Evolutionary conservation across 108 stramenopile genomes (phyloP).

Genomic region (Skeletonema tropicum): DNA sequence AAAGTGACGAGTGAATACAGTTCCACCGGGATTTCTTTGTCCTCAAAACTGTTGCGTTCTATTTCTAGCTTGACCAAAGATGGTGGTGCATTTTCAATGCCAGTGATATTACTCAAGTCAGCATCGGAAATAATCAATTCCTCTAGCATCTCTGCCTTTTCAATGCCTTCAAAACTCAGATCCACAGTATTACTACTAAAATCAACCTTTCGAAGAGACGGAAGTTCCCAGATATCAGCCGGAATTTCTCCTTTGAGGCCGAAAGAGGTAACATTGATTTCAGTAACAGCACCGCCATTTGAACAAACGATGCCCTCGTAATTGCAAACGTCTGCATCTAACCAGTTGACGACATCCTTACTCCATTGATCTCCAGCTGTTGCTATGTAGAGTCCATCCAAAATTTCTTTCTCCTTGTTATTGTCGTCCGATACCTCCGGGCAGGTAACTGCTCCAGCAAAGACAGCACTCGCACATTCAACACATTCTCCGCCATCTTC

Average conservation of each 20-base stretch:
- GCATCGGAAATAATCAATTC: constrained; percentile 62
- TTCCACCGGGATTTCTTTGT: constrained; percentile 64
- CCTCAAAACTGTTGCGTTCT: constrained; percentile 57
- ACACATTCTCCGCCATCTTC: constrained; percentile 39
- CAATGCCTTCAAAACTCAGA: constrained; percentile 66
- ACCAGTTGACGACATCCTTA: constrained; percentile 57
- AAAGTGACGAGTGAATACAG: constrained; percentile 51
- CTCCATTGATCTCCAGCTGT: constrained; percentile 68
- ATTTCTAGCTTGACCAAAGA: constrained; percentile 56
- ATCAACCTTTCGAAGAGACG: constrained; percentile 60
- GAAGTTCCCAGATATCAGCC: constrained; percentile 64
- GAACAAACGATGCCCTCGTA: constrained; percentile 79
- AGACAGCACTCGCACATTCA: constrained; percentile 60
- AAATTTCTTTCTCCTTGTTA: constrained; percentile 48
- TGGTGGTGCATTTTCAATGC: constrained; percentile 59
- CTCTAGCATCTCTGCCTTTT: constrained; percentile 54
- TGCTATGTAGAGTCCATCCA: constrained; percentile 59
- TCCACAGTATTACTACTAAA: constrained; percentile 69
- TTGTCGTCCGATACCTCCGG: constrained; percentile 54
- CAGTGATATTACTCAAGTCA: constrained; percentile 54
- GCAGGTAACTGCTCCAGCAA: constrained; percentile 55
- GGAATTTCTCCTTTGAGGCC: constrained; percentile 64
- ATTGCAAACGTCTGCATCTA: constrained; percentile 55
- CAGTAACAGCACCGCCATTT: constrained; percentile 48
- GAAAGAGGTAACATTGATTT: constrained; percentile 56